A percentile compares a stretch with the other conserved stretches of the same genome.
Evolutionary conservation across 1,284 basidiomycete genomes (phyloP).

Genomic region (Rhizoctonia solani): DNA sequence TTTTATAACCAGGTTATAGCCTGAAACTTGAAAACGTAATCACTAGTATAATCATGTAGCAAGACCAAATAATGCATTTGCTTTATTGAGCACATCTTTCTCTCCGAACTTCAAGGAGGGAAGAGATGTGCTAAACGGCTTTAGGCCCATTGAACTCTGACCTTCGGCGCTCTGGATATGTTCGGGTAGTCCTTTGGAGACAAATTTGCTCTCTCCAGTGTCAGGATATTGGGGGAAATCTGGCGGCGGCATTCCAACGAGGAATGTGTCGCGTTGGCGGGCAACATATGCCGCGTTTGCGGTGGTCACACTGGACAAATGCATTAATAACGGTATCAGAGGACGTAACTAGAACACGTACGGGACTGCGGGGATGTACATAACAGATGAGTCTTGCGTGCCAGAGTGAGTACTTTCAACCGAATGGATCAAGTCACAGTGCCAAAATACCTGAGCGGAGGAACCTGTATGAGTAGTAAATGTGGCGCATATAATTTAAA

Average conservation of each 20-base stretch:
- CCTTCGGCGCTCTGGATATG: constrained; percentile 57
- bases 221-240: constrained; percentile 66
- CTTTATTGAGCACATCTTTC: constrained; percentile 30
- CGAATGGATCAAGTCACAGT: constrained; percentile 77
- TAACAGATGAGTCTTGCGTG: constrained; percentile 69
- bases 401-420: constrained; percentile 77
- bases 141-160: constrained; percentile 59
- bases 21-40: neutral
- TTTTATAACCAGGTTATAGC: neutral
- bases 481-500: neutral
- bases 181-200: constrained; percentile 54
- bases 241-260: constrained; percentile 63
- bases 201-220: constrained; percentile 58
- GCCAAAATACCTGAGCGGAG: constrained; percentile 82
- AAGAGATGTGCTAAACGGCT: constrained; percentile 26
- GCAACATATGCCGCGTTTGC: constrained; percentile 64
- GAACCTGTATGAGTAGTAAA: constrained; percentile 44
- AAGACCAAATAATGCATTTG: constrained; percentile 35
- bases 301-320: constrained; percentile 53
- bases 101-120: constrained; percentile 17
- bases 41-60: neutral
- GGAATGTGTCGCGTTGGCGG: constrained; percentile 65
- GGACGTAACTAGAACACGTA: neutral
- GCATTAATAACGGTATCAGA: neutral
- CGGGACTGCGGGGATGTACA: constrained; percentile 84